phyloP scores from a whole-genome alignment of 2,329 filamentous ascomycete genomes.

The Paraphoma sp. region DNA sequence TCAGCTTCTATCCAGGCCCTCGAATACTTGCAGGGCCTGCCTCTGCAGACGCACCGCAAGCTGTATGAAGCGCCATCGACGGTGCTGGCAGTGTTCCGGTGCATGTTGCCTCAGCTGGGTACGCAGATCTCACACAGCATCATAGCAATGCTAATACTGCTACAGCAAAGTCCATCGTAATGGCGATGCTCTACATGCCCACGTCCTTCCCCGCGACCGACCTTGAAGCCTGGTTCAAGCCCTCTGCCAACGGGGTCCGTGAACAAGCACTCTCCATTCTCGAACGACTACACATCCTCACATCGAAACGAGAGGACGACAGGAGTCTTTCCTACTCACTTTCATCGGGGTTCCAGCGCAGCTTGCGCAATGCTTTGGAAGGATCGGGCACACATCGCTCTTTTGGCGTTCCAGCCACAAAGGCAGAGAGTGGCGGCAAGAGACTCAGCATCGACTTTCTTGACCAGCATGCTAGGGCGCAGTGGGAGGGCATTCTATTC shows the following conservation, averaged over 20 bases:
- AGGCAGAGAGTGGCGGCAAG: slow-evolving; percentile 65
- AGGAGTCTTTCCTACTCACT: slow-evolving; percentile 77
- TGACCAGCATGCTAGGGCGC: slow-evolving; percentile 82
- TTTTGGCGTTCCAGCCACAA: slow-evolving; percentile 83
- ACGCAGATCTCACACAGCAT: slow-evolving; percentile 21
- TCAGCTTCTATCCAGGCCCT: slow-evolving; percentile 68
- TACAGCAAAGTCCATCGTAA: slow-evolving; percentile 90
- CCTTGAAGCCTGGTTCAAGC: slow-evolving; percentile 84
- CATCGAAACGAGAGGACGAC: slow-evolving; percentile 60
- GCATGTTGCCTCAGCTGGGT: slow-evolving; percentile 94
- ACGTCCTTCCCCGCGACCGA: slow-evolving; percentile 78
- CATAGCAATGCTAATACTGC: slow-evolving; percentile 3
- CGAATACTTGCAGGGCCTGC: slow-evolving; percentile 92
- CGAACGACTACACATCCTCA: slow-evolving; percentile 84
- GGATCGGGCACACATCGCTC: slow-evolving; percentile 85
- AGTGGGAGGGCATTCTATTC: slow-evolving; percentile 96
- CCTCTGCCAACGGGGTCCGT: slow-evolving; percentile 73
- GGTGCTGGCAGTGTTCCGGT: slow-evolving; percentile 91
- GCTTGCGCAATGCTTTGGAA: slow-evolving; percentile 84
- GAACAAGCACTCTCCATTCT: slow-evolving; percentile 85
- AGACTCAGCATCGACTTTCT: slow-evolving; percentile 75
- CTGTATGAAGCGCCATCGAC: slow-evolving; percentile 97
- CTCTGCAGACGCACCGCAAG: slow-evolving; percentile 86
- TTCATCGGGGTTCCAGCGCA: slow-evolving; percentile 80
- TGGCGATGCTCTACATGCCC: slow-evolving; percentile 92